phyloP scores from a whole-genome alignment of 495 filamentous ascomycete genomes.

The Paragyromitra xinjiangensis region DNA sequence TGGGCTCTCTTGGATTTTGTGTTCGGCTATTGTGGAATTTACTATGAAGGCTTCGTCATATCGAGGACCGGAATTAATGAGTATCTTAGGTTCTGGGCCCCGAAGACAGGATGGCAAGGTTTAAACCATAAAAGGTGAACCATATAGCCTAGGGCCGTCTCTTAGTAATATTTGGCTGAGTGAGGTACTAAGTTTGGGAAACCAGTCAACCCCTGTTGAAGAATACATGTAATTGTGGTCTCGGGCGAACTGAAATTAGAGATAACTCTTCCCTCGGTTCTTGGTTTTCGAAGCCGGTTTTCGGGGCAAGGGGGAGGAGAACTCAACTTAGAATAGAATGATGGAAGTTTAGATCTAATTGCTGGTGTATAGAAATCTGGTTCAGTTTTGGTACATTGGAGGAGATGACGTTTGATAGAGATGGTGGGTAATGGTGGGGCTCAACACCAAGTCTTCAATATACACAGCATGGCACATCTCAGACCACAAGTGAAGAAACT shows the following conservation, averaged over 20 bases:
- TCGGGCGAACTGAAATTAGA: too few species aligned
- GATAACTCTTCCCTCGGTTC: too few species aligned
- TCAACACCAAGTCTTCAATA: slow-evolving; percentile 21
- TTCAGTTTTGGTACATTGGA: neutral
- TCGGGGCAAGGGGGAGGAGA: too few species aligned
- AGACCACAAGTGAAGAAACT: slow-evolving; percentile 20
- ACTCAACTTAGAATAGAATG: neutral
- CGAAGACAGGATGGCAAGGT: neutral
- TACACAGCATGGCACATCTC: slow-evolving; percentile 27
- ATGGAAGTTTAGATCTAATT: neutral
- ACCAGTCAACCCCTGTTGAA: too few species aligned
- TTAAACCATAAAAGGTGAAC: neutral
- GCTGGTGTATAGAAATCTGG: neutral
- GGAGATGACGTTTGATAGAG: neutral
- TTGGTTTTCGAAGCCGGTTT: too few species aligned
- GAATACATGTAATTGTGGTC: too few species aligned
- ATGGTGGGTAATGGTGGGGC: slow-evolving; percentile 25
- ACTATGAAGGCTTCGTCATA: neutral
- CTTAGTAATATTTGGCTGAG: neutral
- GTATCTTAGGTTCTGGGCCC: neutral
- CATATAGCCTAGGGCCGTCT: neutral
- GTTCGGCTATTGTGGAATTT: neutral
- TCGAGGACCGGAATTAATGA: neutral
- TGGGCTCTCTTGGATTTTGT: neutral
- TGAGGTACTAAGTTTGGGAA: neutral